Evolutionary conservation across 2,329 filamentous ascomycete genomes (phyloP), one percentile per base, ranked within the genome.

Genomic region (Colletotrichum sp.): DNA sequence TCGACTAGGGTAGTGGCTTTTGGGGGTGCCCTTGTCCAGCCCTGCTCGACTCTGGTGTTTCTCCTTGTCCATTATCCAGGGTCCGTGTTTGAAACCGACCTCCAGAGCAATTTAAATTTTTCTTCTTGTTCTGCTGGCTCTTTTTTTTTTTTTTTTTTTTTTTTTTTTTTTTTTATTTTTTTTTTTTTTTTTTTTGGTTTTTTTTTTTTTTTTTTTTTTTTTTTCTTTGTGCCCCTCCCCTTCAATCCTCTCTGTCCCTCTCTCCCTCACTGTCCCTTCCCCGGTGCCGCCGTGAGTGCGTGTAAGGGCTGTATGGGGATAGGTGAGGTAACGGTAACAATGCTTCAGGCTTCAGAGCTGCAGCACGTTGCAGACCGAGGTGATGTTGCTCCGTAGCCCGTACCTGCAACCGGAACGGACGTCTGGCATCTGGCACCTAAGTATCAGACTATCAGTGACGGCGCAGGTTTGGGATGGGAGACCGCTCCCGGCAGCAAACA

Each of bases 1-100:
- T 76, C 28, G 63, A 71, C 63, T 26, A 69, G 32, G 70, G 57
- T 34, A 67, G 64, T 59, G 44, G 64, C 64, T 57, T 34, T 76
- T 62, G 36, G 44, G 70, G 64, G 26, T 44, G 70, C 73, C 73
- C 73, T 68, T 73, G 71, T 71, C 65, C 30, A 73, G 71, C 57
- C 55, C 32, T 63, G 69, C 62, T 71, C 32, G 69, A 30, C 69
- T 57, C 60, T 66, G 36, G 16, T 72, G 49, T 62, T 30, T 15
- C 39, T 73, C 66, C 39, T 70, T 62, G 39, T 63, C 60, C 21
- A 60, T 30, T 34, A 30, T 28, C 72, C 36, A 71, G 68, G 72
- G 60, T 66, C 36, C 8, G 28, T 62, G 60, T 70, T 77, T 75
- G 36, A 39, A 39, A 39, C 75, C 67, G 28, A 76, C 60, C 21